Evolutionary conservation across 2,329 filamentous ascomycete species (phyloP), one percentile per base, ranked within the genome.

Genomic region (Ilyonectria destructans): DNA sequence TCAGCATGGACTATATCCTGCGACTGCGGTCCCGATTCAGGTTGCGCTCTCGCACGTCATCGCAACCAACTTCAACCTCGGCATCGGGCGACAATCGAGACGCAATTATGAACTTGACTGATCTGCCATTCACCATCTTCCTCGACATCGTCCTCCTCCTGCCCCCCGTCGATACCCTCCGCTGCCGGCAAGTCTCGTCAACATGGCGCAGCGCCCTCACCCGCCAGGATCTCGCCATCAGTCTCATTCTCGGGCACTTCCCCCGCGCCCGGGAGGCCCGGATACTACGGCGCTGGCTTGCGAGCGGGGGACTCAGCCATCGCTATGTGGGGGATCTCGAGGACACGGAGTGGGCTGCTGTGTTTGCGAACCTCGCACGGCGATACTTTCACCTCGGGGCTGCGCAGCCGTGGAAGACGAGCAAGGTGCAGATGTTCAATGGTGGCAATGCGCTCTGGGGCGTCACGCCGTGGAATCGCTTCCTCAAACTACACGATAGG

Each of bases 101-200:
- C 49, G 23, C 40, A 6, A 29, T 5, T 6, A 48, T 35, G 37
- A 82, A 67, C 78, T 59, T 87, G 33, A 80, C 79, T 10, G 78
- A 83, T 17, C 80, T 91, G 45, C 89, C 89, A n/a, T 83, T 85
- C 71, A 88, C 90, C 59, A 76, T 91, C 54, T 90, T 91, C 71
- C 81, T 89, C 66, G 81, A 89, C 56, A 79, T 91, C 61, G 67
- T 87, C 40, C 80, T 74, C 2, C 76, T 86, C 70, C 81, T 92
- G 17, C 77, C 84, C 1, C 83, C 88, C 2, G 78, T 74, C 19
- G 88, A 90, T 69, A 79, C 85, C 59, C 75, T 90, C 17, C 79
- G 82, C 55, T 87, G 84, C 74, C 88, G 87, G 58, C 82, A 82
- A 23, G 85, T 91, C 40, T 89, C 84, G 19, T 83, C 79, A 45